These are phyloP conservation scores for Colletotrichum echinochloae DNA, from an alignment of 2,329 filamentous ascomycete species.

Conservation along the genomic window DNA sequence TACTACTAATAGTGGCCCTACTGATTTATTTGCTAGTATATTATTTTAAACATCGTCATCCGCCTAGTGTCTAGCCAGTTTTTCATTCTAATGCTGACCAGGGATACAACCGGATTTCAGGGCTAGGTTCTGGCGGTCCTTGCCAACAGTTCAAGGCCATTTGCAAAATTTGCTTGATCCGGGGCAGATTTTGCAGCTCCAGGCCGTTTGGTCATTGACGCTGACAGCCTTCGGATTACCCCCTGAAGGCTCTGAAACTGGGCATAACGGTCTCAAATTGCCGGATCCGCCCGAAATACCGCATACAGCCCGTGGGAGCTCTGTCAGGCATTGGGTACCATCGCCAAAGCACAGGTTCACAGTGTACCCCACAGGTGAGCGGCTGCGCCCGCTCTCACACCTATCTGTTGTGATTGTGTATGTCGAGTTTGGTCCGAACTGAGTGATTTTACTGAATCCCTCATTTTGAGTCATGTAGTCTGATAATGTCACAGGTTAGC, in stretches of 20 bases:
- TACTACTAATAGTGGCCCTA: too few relatives aligned
- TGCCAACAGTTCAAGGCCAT: too few relatives aligned
- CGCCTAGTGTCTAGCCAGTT: too few relatives aligned
- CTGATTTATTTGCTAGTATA: too few relatives aligned
- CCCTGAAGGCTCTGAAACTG: not conserved
- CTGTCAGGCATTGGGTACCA: too few relatives aligned
- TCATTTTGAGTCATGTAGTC: not conserved
- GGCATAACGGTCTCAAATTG: not conserved
- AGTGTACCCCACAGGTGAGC: not conserved
- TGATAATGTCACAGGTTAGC: not conserved
- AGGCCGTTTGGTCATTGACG: not conserved
- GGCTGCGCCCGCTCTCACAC: not conserved
- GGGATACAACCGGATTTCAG: too few relatives aligned
- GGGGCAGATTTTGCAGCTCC: not conserved
- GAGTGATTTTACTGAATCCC: not conserved
- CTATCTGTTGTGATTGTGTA: not conserved
- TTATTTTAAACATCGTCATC: too few relatives aligned
- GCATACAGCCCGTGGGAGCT: not conserved
- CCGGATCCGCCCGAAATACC: too few relatives aligned
- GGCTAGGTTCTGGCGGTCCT: too few relatives aligned
- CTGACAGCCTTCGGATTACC: not conserved
- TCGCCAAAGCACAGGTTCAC: not conserved
- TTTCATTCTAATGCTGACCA: too few relatives aligned
- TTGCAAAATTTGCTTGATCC: conserved; percentile 38
- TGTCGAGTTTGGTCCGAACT: not conserved